A percentile compares a stretch with the other conserved stretches of the same genome.
phyloP scores from a whole-genome alignment of 495 filamentous ascomycete genomes.

The Penicillium waksmanii region DNA sequence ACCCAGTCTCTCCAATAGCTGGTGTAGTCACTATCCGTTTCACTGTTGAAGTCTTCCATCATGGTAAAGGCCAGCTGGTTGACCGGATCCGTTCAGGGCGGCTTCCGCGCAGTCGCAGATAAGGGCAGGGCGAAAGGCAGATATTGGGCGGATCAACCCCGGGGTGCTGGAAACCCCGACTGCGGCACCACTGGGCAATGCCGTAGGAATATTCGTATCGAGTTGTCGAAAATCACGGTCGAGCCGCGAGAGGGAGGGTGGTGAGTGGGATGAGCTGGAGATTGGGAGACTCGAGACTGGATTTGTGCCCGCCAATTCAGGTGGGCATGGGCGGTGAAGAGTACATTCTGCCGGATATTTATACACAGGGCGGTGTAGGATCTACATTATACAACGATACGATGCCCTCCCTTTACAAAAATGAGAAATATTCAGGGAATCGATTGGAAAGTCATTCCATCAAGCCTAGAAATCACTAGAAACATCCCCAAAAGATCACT shows the following conservation, averaged over 20 bases:
- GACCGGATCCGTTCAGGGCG: slow-evolving; percentile 8
- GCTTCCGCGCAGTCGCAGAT: slow-evolving; percentile 13
- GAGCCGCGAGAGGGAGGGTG: slow-evolving; percentile 1
- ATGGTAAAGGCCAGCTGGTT: slow-evolving; percentile 19
- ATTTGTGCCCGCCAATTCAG: slow-evolving; percentile 19
- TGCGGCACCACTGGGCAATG: slow-evolving; percentile 29
- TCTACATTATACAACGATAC: background rate
- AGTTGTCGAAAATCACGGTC: slow-evolving; percentile 5
- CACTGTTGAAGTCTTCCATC: slow-evolving; percentile 97
- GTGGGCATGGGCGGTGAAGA: slow-evolving; percentile 25
- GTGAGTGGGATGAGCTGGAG: slow-evolving; percentile 11
- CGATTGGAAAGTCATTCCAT: background rate
- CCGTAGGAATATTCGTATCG: background rate
- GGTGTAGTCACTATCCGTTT: slow-evolving; percentile 98
- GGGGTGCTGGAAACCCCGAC: slow-evolving; percentile 32
- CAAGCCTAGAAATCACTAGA: background rate
- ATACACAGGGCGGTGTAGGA: background rate
- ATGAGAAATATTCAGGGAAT: no score
- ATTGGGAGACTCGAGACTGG: slow-evolving; percentile 9
- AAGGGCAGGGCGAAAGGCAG: slow-evolving; percentile 26
- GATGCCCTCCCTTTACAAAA: background rate
- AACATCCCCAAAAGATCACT: background rate
- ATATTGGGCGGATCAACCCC: slow-evolving; percentile 39
- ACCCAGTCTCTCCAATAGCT: slow-evolving; percentile 99
- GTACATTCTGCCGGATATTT: slow-evolving; percentile 2